Evolutionary conservation across 306 rosid genomes (phyloP).

Genomic region (Acacia melanoxylon): DNA sequence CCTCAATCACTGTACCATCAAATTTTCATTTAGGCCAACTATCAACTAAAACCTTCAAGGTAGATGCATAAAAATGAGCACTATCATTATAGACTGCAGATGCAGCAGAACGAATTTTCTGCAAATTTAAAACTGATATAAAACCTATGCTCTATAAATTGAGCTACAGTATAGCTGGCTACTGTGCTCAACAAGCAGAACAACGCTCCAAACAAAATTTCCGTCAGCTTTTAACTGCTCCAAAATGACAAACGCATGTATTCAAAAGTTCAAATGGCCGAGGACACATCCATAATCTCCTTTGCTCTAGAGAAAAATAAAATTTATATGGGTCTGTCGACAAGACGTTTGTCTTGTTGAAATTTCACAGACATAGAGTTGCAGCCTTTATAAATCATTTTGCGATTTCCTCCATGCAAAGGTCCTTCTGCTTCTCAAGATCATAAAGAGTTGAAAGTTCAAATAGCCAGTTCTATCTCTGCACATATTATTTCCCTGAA

Average conservation of each 20-base stretch:
- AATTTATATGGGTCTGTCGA: background rate
- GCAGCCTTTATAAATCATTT: background rate
- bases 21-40: slow-evolving; percentile 2
- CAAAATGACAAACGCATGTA: background rate
- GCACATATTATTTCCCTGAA: background rate
- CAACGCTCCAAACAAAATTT: background rate
- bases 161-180: background rate
- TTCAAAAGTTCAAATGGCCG: background rate
- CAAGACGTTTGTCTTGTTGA: background rate
- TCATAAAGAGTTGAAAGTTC: slow-evolving; percentile 12
- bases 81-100: background rate
- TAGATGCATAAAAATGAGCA: background rate
- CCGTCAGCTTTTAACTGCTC: background rate
- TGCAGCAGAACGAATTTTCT: background rate
- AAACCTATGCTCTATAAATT: background rate
- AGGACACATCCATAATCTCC: background rate
- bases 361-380: background rate
- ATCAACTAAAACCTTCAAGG: background rate
- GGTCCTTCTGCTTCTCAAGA: background rate
- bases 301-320: background rate
- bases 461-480: slow-evolving; percentile 4
- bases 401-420: background rate
- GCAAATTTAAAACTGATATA: background rate
- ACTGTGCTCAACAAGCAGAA: background rate
- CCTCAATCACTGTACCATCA: background rate